Evolutionary conservation across 495 filamentous ascomycete species (phyloP).

Genomic region (Neurospora discreta): DNA sequence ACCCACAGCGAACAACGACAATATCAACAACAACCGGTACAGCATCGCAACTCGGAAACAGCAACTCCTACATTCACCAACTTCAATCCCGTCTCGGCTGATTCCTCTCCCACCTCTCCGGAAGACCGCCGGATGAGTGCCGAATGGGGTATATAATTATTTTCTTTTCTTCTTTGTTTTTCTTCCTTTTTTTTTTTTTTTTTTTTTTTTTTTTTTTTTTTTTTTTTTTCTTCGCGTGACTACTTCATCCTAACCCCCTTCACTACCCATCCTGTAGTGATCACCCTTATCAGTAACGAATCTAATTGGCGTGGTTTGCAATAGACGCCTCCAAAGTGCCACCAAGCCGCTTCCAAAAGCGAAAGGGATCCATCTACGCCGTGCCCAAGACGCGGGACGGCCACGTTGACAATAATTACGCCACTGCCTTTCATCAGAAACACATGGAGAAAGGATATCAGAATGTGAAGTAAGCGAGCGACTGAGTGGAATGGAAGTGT

Average conservation of each 20-base stretch:
- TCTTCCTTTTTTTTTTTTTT: too few relatives aligned
- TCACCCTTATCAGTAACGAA: too few relatives aligned
- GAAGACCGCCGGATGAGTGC: conserved; percentile 15
- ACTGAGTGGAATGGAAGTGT: background rate
- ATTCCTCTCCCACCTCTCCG: background rate
- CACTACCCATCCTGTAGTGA: too few relatives aligned
- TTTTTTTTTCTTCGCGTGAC: too few relatives aligned
- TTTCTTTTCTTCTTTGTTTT: too few relatives aligned
- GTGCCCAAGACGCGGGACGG: conserved; percentile 47
- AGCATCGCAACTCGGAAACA: background rate
- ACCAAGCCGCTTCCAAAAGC: conserved; percentile 50
- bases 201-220: too few relatives aligned
- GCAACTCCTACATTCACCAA: background rate
- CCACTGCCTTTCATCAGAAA: conserved; percentile 31
- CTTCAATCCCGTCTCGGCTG: background rate
- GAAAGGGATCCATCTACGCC: conserved; percentile 52
- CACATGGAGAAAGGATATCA: conserved; percentile 23
- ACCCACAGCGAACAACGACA: background rate
- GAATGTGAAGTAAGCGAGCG: background rate
- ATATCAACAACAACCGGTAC: background rate
- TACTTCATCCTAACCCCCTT: too few relatives aligned
- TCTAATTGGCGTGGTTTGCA: too few relatives aligned
- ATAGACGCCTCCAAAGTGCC: conserved; percentile 48
- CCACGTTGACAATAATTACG: conserved; percentile 40
- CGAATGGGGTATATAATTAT: conserved; percentile 32